Evolutionary conservation across 495 filamentous ascomycete species (phyloP), one percentile per base, ranked within the genome.

Genomic region (Xylaria palmicola): DNA sequence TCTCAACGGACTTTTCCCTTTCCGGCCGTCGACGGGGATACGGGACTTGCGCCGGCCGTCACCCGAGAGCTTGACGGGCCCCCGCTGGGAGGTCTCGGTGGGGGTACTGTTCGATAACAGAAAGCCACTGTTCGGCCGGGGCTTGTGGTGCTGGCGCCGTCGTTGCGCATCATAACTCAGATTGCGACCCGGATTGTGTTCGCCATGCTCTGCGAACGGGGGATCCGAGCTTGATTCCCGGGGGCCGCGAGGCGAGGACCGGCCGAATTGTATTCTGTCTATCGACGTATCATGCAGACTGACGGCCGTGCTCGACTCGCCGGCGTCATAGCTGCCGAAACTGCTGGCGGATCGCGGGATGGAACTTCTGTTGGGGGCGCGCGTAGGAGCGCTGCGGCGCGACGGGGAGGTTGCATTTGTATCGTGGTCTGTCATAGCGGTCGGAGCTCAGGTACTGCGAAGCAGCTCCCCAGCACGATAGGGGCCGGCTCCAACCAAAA

Each of bases 41-140:
- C 66, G 66, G 24, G 69, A 71, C 53, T 37, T 55, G 41, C 62
- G 65, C 56, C 64, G 66, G 19, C 62, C 65, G 61, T 67, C 69
- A 22, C 61, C 64, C 32, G n/a, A n/a, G n/a, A n/a, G n/a, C 60
- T 64, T n/a, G 24, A 49, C 32, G 24, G 63, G 44, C 1, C 15
- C 54, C 15, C 36, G 40, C 50, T 65, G 64, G n/a, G 61, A 37
- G 17, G 43, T 34, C 49, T 70, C 63, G 40, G 62, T 62, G 22
- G 65, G 58, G 30, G 75, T 30, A n/a, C 68, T 56, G 34, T 79
- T 77, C 17, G 75, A 57, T 8, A 81, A 77, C 45, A 81, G 74
- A 56, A 81, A 81, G 9, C 71, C 76, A 27, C 79, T 74, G 63
- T 70, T 74, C 13, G 77, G 68, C 17, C 78, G 69, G 32, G 73